Evolutionary conservation across 2,329 filamentous ascomycete species (phyloP), one percentile per base, ranked within the genome.

Genomic region (Rutstroemia sp.): DNA sequence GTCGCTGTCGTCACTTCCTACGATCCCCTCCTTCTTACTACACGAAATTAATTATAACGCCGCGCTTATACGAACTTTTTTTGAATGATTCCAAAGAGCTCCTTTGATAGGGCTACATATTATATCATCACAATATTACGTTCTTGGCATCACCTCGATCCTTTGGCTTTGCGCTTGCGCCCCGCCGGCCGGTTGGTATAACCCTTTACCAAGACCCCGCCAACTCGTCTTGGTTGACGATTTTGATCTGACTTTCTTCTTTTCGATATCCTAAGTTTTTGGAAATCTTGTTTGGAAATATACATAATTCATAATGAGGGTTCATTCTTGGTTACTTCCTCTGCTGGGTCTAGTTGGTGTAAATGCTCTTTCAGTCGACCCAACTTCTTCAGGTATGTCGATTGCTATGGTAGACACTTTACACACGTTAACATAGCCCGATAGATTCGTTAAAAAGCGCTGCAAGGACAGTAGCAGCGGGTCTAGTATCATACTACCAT

Each of bases 401-500:
- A n/a, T 36, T 39, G 30, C 45, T 30, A 19, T 42, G 36, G 5
- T 4, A 19, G 17, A 17, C 17, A 5, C 16, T 17, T 55, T 10
- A 16, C 12, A 47, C 45, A 55, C 12, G 56, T 40, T 25, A 30
- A 39, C 36, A 7, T 42, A 16, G 1, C 8, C 16, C 40, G 44
- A 19, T 39, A 72, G 69, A 62, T 50, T 70, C 69, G 7, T 65
- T 72, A 53, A 72, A 68, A 56, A 57, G 55, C 34, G 64, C 65
- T 2, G 68, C 71, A n/a, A 67, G 66, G 54, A 66, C 64, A 40
- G 64, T 70, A 23, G 77, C 78, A 3, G 69, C 75, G 54, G 76
- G 75, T 45, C 72, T 81, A 67, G 73, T 81, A 69, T 67, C 68
- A 40, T 78, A 75, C 61, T 82, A 82, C 66, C 69, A 69, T 51